phyloP scores from a whole-genome alignment of 2,329 filamentous ascomycete genomes.

The Nemania bipapillata region DNA sequence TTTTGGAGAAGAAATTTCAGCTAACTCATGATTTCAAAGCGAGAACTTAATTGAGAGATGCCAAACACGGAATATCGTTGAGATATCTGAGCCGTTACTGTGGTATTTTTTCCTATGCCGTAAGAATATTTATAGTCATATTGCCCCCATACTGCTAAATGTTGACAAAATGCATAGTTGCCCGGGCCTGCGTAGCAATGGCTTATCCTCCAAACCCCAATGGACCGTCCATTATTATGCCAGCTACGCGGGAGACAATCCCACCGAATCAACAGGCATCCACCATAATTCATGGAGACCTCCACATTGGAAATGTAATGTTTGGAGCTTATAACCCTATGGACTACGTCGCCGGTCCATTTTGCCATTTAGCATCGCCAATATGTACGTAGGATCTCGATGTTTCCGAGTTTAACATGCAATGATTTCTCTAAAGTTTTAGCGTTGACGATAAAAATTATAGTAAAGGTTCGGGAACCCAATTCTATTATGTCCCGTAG shows the following conservation, averaged over 20 bases:
- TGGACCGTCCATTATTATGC: background rate
- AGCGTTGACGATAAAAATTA: background rate
- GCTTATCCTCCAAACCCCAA: slow-evolving; percentile 20
- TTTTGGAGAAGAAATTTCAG: background rate
- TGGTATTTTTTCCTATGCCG: slow-evolving; percentile 29
- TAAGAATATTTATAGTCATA: background rate
- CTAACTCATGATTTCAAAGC: background rate
- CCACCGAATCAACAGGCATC: background rate
- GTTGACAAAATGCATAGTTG: slow-evolving; percentile 16
- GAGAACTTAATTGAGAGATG: background rate
- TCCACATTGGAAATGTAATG: slow-evolving; percentile 28
- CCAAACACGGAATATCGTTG: background rate
- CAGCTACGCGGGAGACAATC: slow-evolving; percentile 7
- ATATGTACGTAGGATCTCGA: slow-evolving; percentile 13
- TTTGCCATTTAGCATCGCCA: slow-evolving; percentile 3
- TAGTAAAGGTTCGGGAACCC: slow-evolving; percentile 27
- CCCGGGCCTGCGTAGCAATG: slow-evolving; percentile 23
- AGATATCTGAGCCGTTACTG: slow-evolving; percentile 21
- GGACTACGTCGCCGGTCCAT: background rate
- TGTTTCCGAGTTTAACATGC: too few species aligned
- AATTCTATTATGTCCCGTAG: background rate
- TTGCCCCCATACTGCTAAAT: background rate
- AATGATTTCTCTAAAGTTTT: background rate
- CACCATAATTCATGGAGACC: slow-evolving; percentile 4
- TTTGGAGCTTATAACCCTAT: slow-evolving; percentile 3